These are phyloP conservation scores for Chlamydomonas incerta DNA, from an alignment of 139 green algal genomes.

Conservation along the genomic window DNA sequence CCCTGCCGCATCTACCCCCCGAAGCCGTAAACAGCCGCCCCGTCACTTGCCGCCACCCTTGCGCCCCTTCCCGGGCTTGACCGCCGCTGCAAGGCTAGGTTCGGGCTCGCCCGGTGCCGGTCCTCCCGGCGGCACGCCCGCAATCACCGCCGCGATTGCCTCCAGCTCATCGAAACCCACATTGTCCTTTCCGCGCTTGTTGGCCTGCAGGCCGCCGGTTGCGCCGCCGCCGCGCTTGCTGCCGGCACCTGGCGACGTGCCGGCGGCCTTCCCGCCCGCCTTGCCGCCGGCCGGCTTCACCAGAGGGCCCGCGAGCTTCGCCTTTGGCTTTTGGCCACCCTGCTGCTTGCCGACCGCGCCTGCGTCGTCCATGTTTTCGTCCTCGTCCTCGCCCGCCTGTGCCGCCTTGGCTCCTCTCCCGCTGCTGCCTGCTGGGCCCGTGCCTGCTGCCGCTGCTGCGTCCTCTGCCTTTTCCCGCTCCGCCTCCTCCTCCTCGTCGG, in stretches of 20 bases:
- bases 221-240: too few species aligned
- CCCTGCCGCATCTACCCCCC: too few species aligned
- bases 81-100: constrained; percentile 18
- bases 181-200: constrained; percentile 16
- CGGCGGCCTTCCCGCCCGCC: neutral
- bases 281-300: too few species aligned
- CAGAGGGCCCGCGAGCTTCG: neutral
- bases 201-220: neutral
- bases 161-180: constrained; percentile 47
- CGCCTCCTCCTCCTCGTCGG: neutral
- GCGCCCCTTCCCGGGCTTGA: constrained; percentile 30
- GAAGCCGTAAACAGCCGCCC: too few species aligned
- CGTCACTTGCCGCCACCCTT: neutral
- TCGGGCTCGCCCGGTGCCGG: neutral
- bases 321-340: neutral
- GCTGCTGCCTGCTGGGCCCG: too few species aligned
- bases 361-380: constrained; percentile 6
- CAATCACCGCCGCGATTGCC: constrained; percentile 53
- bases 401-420: neutral
- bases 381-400: neutral
- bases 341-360: neutral
- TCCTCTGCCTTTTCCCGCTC: neutral
- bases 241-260: too few species aligned
- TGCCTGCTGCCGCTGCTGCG: too few species aligned
- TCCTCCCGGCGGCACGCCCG: constrained; percentile 14